Evolutionary conservation across 331 rosid genomes (phyloP).

Genomic region (Malus hybrid): DNA sequence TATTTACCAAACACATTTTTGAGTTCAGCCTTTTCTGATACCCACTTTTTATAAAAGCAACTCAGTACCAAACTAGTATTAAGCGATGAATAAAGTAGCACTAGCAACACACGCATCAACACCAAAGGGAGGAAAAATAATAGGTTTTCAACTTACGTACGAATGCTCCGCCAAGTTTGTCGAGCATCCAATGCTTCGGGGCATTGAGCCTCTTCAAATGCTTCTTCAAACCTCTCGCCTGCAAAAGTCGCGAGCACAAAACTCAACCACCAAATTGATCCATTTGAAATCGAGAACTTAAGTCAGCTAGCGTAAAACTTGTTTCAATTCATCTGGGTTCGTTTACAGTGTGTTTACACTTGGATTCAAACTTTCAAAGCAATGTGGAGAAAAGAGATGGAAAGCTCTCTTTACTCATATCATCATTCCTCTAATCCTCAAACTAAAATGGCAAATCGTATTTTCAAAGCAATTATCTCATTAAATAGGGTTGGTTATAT

Average conservation of each 20-base stretch:
- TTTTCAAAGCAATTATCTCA: too few species aligned
- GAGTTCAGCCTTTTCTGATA: too few species aligned
- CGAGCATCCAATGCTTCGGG: slow-evolving; percentile 35
- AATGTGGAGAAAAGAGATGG: background rate
- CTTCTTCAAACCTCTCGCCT: slow-evolving; percentile 35
- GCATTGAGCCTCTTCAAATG: slow-evolving; percentile 36
- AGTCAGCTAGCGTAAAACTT: background rate
- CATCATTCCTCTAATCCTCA: too few species aligned
- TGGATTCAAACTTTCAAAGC: background rate
- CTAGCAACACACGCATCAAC: background rate
- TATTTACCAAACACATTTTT: too few species aligned
- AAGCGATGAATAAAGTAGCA: background rate
- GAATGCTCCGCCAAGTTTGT: slow-evolving; percentile 29
- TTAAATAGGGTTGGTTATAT: accelerated
- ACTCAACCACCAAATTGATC: background rate
- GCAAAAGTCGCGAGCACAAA: background rate
- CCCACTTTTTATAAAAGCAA: too few species aligned
- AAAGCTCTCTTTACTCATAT: too few species aligned
- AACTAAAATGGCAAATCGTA: too few species aligned
- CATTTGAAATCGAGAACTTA: background rate
- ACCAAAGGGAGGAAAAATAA: background rate
- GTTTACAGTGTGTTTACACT: background rate
- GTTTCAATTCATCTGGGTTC: background rate
- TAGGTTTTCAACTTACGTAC: slow-evolving; percentile 16
- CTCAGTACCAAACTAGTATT: too few species aligned